These are phyloP conservation scores for Aureobasidium melanogenum DNA, from an alignment of 2,329 filamentous ascomycete species.

Conservation along the genomic window DNA sequence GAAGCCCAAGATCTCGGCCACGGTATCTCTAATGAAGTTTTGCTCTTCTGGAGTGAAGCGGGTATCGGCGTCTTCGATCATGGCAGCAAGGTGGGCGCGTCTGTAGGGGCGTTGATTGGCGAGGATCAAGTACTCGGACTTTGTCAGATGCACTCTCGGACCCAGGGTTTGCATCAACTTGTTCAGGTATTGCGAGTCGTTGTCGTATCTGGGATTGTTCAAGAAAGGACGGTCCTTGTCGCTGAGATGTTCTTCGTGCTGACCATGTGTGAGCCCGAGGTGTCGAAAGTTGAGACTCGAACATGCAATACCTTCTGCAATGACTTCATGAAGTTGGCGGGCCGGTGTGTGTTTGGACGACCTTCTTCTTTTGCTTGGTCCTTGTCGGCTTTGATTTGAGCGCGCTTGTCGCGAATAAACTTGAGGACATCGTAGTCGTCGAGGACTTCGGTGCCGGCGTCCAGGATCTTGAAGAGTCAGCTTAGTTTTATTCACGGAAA, in stretches of 20 bases:
- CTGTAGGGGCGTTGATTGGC: slow-evolving; percentile 26
- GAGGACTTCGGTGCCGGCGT: slow-evolving; percentile 27
- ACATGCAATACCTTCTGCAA: slow-evolving; percentile 3
- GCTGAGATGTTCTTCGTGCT: slow-evolving; percentile 15
- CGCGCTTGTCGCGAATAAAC: slow-evolving; percentile 24
- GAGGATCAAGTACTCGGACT: slow-evolving; percentile 26
- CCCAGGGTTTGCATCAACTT: slow-evolving; percentile 19
- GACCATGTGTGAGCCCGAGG: not conserved
- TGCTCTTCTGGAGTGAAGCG: slow-evolving; percentile 26
- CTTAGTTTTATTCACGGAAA: accelerated
- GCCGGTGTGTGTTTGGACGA: slow-evolving; percentile 17
- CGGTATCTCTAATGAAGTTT: slow-evolving; percentile 22
- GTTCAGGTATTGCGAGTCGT: slow-evolving; percentile 16
- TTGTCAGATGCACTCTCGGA: slow-evolving; percentile 25
- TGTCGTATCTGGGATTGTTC: slow-evolving; percentile 18
- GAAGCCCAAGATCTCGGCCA: slow-evolving; percentile 17
- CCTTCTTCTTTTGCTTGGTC: slow-evolving; percentile 21
- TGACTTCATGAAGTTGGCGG: slow-evolving; percentile 18
- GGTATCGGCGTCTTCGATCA: slow-evolving; percentile 27
- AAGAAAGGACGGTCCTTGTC: slow-evolving; percentile 17
- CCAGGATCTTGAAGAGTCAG: slow-evolving; percentile 21
- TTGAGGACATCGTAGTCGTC: slow-evolving; percentile 28
- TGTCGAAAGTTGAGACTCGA: not conserved
- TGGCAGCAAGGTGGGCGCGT: slow-evolving; percentile 26
- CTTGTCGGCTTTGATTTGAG: slow-evolving; percentile 24